Conservation (phyloP, 2,329 filamentous ascomycete species). For the Chaetomium strumarium region DNA sequence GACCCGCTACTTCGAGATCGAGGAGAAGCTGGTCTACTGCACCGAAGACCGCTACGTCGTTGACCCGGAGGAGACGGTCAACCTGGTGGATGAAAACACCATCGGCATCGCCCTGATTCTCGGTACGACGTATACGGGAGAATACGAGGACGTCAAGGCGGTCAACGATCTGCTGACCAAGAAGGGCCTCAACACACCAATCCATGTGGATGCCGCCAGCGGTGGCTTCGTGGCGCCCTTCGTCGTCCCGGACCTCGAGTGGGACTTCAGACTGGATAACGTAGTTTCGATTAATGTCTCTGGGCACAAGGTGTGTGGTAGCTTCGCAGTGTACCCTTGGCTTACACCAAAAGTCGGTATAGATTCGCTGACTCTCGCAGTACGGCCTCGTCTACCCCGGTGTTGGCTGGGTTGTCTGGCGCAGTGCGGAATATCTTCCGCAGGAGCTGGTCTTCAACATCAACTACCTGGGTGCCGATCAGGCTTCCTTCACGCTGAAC, state of each 20-base stretch:
- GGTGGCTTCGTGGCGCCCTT: slow-evolving; percentile 94
- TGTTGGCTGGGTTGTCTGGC: slow-evolving; percentile 92
- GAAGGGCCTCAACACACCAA: slow-evolving; percentile 70
- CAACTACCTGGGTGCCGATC: slow-evolving; percentile 94
- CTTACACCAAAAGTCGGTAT: background rate
- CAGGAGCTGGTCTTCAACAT: slow-evolving; percentile 97
- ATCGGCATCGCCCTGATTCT: slow-evolving; percentile 92
- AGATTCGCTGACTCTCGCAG: slow-evolving; percentile 25
- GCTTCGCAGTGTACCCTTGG: background rate
- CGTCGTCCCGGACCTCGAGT: slow-evolving; percentile 72
- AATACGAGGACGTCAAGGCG: slow-evolving; percentile 89
- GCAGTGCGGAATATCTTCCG: slow-evolving; percentile 73
- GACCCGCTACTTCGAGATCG: slow-evolving; percentile 82
- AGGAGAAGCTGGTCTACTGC: slow-evolving; percentile 74
- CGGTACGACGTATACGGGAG: slow-evolving; percentile 89
- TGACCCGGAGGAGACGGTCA: slow-evolving; percentile 56
- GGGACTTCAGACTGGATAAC: slow-evolving; percentile 87
- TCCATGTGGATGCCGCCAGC: slow-evolving; percentile 89
- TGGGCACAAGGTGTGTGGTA: slow-evolving; percentile 65
- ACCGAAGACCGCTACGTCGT: slow-evolving; percentile 56
- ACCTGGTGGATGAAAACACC: slow-evolving; percentile 60
- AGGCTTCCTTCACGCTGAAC: slow-evolving; percentile 93
- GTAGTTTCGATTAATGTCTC: slow-evolving; percentile 93
- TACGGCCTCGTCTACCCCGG: slow-evolving; percentile 73
- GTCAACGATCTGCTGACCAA: slow-evolving; percentile 82